Base-by-base conservation (phyloP, 2,329 filamentous ascomycete species). In the Xylariaceae sp. region DNA sequence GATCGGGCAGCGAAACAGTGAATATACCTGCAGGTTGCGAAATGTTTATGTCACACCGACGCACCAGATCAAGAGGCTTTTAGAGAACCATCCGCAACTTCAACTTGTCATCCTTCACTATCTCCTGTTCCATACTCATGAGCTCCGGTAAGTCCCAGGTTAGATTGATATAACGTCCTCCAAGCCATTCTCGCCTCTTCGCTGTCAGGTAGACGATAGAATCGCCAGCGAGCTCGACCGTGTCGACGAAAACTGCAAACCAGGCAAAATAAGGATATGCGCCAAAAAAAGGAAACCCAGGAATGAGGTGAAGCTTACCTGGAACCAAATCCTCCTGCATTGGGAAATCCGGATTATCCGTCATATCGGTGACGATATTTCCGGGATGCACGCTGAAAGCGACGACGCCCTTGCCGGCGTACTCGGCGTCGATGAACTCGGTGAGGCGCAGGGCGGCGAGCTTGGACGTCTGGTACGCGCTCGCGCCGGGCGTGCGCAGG, bases 71-170 rank as follows among this genome's bases (percentile, higher is more conserved):
- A 12, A 16, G 3, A 19, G 18, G n/a, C 15, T 16, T 14, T 35
- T 46, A 57, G 15, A 57, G 8, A 7, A 54, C 50, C 17, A 59
- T 28, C 36, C 45, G 43, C 23, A 58, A 38, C 38, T 56, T 58
- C 7, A 58, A 19, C 37, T 57, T 57, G 18, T 55, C 51, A 2
- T 46, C 51, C 19, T 54, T 43, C 2, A 58, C 46, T 17, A 59
- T 59, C 27, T 59, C 54, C 9, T 56, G 52, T 34, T 47, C 40
- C 48, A 54, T 53, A 4, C n/a, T 38, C 52, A 59, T 44, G 6
- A 61, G 47, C 47, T 63, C 54, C 1, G 63, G 62, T 5, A 67
- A 48, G 43, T 65, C 61, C 64, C 64, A 67, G 3, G 55, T 57
- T 38, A 62, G 57, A 35, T 59, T 62, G 17, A 66, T 50, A 46